Conservation (phyloP, 352 stramenopile species). For the Halophytophthora batemanensis region DNA sequence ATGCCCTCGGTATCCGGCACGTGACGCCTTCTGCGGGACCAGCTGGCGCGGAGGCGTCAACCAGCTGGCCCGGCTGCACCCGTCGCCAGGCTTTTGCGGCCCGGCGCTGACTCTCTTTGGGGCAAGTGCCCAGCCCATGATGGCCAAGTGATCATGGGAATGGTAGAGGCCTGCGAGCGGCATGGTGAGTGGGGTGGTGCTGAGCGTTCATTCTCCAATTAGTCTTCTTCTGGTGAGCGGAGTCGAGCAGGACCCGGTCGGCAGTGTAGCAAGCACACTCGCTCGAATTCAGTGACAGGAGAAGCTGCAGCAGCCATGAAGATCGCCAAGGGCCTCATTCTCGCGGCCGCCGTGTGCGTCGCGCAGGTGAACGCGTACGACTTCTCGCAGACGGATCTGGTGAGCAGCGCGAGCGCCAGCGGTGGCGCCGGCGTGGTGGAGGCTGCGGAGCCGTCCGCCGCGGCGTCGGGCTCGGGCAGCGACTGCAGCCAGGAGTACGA, state of each 20-base stretch:
- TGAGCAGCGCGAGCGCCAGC: conserved; percentile 8
- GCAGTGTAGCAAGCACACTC: neutral
- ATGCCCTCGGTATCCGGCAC: too few relatives aligned
- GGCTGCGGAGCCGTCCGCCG: conserved; percentile 6
- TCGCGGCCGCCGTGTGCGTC: conserved; percentile 51
- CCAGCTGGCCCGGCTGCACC: conserved; percentile 11
- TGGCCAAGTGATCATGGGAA: neutral
- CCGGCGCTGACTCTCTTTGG: conserved; percentile 22
- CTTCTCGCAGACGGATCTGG: conserved; percentile 28
- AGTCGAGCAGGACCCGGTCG: neutral
- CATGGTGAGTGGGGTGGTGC: neutral
- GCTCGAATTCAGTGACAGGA: neutral
- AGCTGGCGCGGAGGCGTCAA: conserved; percentile 5
- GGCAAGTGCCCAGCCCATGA: conserved; percentile 17
- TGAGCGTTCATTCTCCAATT: conserved; percentile 29
- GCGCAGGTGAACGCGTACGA: conserved; percentile 53
- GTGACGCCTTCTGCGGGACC: conserved; percentile 7
- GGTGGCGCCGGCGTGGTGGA: conserved; percentile 22
- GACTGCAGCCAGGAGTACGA: conserved; percentile 29
- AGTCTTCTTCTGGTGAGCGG: conserved; percentile 18
- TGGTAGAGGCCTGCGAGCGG: neutral
- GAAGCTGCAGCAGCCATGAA: conserved; percentile 22
- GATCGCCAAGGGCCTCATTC: conserved; percentile 39
- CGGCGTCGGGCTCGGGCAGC: conserved; percentile 2
- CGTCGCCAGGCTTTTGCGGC: conserved; percentile 6